Base-by-base conservation (phyloP, 345 rosid species). In the Conringia planisiliqua region DNA sequence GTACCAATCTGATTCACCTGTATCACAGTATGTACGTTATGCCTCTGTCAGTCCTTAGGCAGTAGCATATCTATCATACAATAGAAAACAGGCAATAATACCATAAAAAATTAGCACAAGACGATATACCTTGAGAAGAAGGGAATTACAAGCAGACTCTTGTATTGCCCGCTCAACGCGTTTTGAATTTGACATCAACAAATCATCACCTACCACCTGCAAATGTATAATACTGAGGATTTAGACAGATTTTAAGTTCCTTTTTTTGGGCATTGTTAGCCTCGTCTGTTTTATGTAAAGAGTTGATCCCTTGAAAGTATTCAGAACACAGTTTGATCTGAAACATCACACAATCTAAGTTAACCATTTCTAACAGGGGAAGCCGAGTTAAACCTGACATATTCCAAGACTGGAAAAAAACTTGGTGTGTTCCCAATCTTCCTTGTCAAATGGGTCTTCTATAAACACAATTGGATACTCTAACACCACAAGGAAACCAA, bases 361-460 rank as follows among this genome's bases (percentile, higher is more conserved):
- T 29, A 44, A 47, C 65, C 36, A 63, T 57, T 55, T 27, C 30
- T 60, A 30, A 16, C 42, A 51, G 48, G 65, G 68, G 54, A 77
- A 69, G 44, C 48, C 30, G 54, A 56, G 63, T 59, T 83, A 71
- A 70, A 92, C 99, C 99, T 95, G 99, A 79, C 99, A 92, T 73
- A 89, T 85, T 78, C 88, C 97, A 78, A 92, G 98, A 80, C 82
- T 38, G 62, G 96, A 82, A 55, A 95, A 85, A 17, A 27, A 9
- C 83, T 86, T 92, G 74, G 82, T 83, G 75, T 90, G 97, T 75
- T 90, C 99, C 98, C 99, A 92, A 54, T 95, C 99, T 82, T 95
- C 99, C 86, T 82, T 92, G 83, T 95, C 99, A 75, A 95, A 95
- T 46, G 99, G 99, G 82, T 95, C 99, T 87, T 95, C 98, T 42